Evolutionary conservation across 2,329 filamentous ascomycete species (phyloP), one percentile per base, ranked within the genome.

Genomic region (Leptosphaerulina australis): DNA sequence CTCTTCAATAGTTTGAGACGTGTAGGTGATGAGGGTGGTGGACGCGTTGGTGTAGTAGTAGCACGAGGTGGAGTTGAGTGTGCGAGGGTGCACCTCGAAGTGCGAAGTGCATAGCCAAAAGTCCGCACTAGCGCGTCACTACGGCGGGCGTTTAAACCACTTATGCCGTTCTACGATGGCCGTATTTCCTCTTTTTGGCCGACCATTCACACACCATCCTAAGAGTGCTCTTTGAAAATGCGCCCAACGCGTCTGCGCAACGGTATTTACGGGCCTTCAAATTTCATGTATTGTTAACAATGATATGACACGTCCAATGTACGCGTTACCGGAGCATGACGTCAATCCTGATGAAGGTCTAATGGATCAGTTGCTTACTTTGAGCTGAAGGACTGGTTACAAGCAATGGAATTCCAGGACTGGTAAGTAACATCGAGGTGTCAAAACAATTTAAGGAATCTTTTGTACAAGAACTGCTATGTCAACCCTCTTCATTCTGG

Each of bases 41-140:
- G 47, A 56, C 62, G 64, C 62, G 66, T 64, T 43, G 50, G 29
- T 22, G 34, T 45, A 21, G 52, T 44, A 20, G 45, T 35, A 38
- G 50, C 44, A 41, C 28, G 29, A 46, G 31, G 47, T 40, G 30
- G 43, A 41, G 54, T 35, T 30, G 39, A 50, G 50, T 47, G 54
- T 44, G 56, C 35, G 47, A 41, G 22, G 37, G 36, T 43, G 35
- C 39, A 34, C 33, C 40, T 40, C 20, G 33, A 55, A 59, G 56
- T n/a, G n/a, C n/a, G n/a, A n/a, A n/a, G n/a, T 46, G 36, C 48
- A 51, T 46, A 11, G 40, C 41, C 41, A 51, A 51, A 50, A 46
- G 48, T 41, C 31, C 22, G 38, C 15, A 10, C 40, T 53, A 50
- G 50, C 41, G 54, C 33, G 47, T 51, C 30, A 29, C 20, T 49